A percentile compares a stretch with the other conserved stretches of the same genome.
These are phyloP conservation scores for Phytophthora kernoviae DNA, from an alignment of 352 stramenopile genomes.

Conservation along the genomic window DNA sequence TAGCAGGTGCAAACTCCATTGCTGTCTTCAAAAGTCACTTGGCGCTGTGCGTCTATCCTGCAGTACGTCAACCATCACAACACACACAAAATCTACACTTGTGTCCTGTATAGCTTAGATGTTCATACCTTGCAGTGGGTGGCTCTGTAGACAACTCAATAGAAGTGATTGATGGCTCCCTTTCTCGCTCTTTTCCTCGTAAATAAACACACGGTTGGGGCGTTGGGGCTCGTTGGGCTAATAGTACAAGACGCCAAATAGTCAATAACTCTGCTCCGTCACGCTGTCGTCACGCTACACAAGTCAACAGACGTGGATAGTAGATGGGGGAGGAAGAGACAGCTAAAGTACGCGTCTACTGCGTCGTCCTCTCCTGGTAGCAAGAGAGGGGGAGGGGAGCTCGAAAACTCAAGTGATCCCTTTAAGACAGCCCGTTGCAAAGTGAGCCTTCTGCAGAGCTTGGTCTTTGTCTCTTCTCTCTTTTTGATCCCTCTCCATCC, in stretches of 20 bases:
- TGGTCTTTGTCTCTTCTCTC: constrained; percentile 1
- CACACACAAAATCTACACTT: neutral
- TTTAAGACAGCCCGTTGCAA: neutral
- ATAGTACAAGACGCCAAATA: no score
- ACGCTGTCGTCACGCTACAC: neutral
- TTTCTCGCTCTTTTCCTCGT: constrained; percentile 18
- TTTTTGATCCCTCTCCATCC: constrained; percentile 23
- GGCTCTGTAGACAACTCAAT: no score
- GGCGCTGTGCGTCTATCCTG: neutral
- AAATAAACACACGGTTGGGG: no score
- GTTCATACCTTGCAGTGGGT: no score
- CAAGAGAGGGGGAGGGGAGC: neutral
- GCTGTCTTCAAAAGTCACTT: constrained; percentile 11
- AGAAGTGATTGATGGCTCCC: constrained; percentile 28
- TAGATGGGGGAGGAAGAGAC: neutral
- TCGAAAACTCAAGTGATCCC: neutral
- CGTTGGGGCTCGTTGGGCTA: neutral
- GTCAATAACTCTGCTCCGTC: constrained; percentile 4
- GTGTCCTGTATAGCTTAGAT: no score
- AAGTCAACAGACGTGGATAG: neutral
- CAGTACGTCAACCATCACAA: neutral
- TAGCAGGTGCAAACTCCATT: constrained; percentile 38
- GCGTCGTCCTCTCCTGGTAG: neutral
- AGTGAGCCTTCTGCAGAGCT: neutral
- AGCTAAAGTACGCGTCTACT: neutral